phyloP scores from a whole-genome alignment of 352 stramenopile species.

The Pythium angustatum region DNA sequence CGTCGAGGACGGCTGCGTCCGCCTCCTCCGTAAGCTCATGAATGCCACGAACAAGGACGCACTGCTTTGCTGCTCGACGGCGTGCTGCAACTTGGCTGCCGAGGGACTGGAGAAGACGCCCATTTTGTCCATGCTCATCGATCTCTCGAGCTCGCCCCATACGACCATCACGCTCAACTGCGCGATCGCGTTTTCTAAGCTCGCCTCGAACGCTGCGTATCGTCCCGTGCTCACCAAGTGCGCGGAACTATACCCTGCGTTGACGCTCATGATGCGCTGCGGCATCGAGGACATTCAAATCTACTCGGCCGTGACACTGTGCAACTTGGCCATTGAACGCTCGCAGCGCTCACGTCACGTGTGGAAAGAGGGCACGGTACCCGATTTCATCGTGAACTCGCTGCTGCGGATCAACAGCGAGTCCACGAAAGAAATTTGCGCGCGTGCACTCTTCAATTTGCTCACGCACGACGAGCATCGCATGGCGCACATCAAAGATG shows the following conservation, averaged over 20 bases:
- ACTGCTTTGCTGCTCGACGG: constrained; percentile 66
- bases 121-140: constrained; percentile 77
- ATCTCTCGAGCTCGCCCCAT: constrained; percentile 65
- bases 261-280: constrained; percentile 89
- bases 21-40: constrained; percentile 71
- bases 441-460: constrained; percentile 83
- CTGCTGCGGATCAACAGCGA: constrained; percentile 88
- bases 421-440: constrained; percentile 88
- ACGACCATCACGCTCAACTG: constrained; percentile 70
- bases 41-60: constrained; percentile 57
- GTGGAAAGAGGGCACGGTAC: constrained; percentile 85
- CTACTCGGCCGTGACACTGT: constrained; percentile 85
- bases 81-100: constrained; percentile 74
- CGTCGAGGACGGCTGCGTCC: constrained; percentile 64
- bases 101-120: constrained; percentile 72
- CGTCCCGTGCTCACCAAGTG: constrained; percentile 64
- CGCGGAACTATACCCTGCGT: constrained; percentile 67
- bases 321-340: constrained; percentile 78
- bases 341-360: constrained; percentile 64
- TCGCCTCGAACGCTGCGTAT: constrained; percentile 60
- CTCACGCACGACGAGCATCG: constrained; percentile 81
- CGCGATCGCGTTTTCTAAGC: constrained; percentile 76
- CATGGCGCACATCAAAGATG: constrained; percentile 82
- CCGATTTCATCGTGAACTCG: constrained; percentile 90
- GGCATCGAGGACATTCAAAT: constrained; percentile 88